Percentiles rank a stretch among this genome's conserved stretches.
phyloP scores from a whole-genome alignment of 352 stramenopile genomes.

The Phytophthora foliorum region DNA sequence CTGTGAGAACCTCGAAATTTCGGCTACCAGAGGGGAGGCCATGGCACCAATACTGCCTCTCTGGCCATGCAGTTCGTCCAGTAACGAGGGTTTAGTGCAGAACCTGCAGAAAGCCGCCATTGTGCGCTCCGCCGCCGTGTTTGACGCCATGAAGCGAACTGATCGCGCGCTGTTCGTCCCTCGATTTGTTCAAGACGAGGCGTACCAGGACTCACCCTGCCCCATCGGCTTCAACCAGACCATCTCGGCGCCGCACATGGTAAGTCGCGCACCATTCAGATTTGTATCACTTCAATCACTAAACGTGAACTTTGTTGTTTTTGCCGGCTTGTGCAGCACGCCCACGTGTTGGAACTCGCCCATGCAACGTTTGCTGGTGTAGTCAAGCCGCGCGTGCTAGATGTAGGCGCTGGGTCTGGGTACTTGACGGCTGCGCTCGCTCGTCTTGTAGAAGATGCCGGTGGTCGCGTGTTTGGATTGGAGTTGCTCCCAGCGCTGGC shows the following conservation, averaged over 20 bases:
- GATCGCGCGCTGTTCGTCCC: slow-evolving; percentile 83
- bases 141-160: slow-evolving; percentile 69
- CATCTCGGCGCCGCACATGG: slow-evolving; percentile 92
- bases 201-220: slow-evolving; percentile 83
- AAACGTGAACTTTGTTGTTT: neutral
- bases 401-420: slow-evolving; percentile 95
- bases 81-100: slow-evolving; percentile 57
- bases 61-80: slow-evolving; percentile 54
- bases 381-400: slow-evolving; percentile 79
- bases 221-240: slow-evolving; percentile 87
- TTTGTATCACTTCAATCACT: neutral
- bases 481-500: slow-evolving; percentile 90
- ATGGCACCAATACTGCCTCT: slow-evolving; percentile 33
- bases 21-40: slow-evolving; percentile 4
- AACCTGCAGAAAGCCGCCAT: slow-evolving; percentile 62
- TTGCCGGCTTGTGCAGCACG: slow-evolving; percentile 44
- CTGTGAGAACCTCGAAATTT: slow-evolving; percentile 18
- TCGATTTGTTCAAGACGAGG: slow-evolving; percentile 9
- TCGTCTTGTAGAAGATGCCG: slow-evolving; percentile 70
- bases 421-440: slow-evolving; percentile 94
- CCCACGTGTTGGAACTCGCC: slow-evolving; percentile 74
- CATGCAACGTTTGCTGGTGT: slow-evolving; percentile 46
- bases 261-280: slow-evolving; percentile 3
- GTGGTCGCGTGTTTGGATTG: slow-evolving; percentile 86
- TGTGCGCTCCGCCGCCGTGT: slow-evolving; percentile 53